phyloP scores from a whole-genome alignment of 306 rosid species.

The Vachellia collinsii region DNA sequence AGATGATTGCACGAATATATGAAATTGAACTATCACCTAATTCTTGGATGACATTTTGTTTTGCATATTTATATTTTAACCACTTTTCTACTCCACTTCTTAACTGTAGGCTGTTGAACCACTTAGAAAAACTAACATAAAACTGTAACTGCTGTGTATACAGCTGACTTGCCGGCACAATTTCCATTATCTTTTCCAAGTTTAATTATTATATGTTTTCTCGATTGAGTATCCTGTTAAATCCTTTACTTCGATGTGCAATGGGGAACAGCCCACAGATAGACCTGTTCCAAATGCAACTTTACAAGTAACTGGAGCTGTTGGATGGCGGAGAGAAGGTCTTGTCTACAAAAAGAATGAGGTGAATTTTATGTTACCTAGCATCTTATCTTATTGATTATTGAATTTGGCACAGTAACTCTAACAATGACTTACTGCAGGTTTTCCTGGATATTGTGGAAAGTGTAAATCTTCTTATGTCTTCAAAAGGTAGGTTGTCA shows the following conservation, averaged over 20 bases:
- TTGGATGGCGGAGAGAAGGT: constrained; percentile 97
- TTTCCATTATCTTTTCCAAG: neutral
- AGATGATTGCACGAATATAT: neutral
- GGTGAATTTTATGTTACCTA: constrained; percentile 46
- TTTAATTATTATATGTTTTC: constrained; percentile 4
- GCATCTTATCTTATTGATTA: constrained; percentile 5
- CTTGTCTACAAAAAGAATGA: constrained; percentile 93
- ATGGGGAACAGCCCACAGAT: constrained; percentile 60
- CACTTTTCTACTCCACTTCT: constrained; percentile 8
- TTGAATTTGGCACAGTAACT: constrained; percentile 5
- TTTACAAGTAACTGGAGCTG: constrained; percentile 94
- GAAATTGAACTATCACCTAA: constrained; percentile 20
- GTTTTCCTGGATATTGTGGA: constrained; percentile 93
- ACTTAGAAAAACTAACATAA: neutral
- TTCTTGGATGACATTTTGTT: constrained; percentile 12
- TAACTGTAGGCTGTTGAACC: neutral
- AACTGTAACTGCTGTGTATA: constrained; percentile 19
- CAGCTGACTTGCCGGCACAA: neutral
- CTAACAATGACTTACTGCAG: constrained; percentile 47
- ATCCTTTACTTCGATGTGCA: constrained; percentile 22
- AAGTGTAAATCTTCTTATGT: constrained; percentile 95
- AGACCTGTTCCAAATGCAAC: constrained; percentile 92
- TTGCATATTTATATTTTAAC: neutral
- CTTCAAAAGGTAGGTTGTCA: constrained; percentile 81
- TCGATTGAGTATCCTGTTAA: constrained; percentile 22